Evolutionary conservation across 2,329 filamentous ascomycete genomes (phyloP).

Genomic region (Colletotrichum sp.): DNA sequence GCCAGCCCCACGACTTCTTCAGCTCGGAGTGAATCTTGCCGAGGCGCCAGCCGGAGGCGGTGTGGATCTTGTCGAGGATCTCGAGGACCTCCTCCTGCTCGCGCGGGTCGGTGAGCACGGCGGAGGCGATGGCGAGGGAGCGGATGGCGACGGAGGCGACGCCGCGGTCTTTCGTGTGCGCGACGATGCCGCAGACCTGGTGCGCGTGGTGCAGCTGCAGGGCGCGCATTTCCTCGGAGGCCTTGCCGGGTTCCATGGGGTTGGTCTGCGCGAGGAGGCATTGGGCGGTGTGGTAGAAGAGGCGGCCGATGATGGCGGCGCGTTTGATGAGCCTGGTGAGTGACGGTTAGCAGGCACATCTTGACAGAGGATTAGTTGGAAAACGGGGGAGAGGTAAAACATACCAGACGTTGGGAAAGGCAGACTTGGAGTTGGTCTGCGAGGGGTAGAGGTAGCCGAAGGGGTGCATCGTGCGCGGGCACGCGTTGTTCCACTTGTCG

Average conservation of each 20-base stretch:
- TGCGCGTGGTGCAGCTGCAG: constrained; percentile 78
- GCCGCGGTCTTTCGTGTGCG: constrained; percentile 81
- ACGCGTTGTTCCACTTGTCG: constrained; percentile 79
- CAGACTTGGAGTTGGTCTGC: constrained; percentile 71
- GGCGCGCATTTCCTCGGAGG: constrained; percentile 69
- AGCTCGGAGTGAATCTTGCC: constrained; percentile 75
- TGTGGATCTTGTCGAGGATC: constrained; percentile 77
- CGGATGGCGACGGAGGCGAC: constrained; percentile 81
- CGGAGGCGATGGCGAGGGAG: constrained; percentile 78
- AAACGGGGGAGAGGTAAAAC: too few species aligned
- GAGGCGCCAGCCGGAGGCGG: constrained; percentile 80
- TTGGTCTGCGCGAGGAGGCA: constrained; percentile 82
- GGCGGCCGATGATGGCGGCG: constrained; percentile 77
- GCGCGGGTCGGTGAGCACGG: constrained; percentile 68
- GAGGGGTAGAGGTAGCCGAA: constrained; percentile 77
- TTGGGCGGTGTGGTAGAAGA: constrained; percentile 90
- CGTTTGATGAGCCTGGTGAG: constrained; percentile 76
- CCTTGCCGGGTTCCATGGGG: constrained; percentile 66
- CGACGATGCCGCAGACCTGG: constrained; percentile 88
- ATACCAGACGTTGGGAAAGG: constrained; percentile 81
- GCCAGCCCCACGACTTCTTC: constrained; percentile 79
- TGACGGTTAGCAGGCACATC: too few species aligned
- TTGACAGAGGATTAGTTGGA: too few species aligned
- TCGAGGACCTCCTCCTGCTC: constrained; percentile 83
- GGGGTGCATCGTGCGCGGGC: constrained; percentile 87